These are phyloP conservation scores for Paraphoma sp. DNA, from an alignment of 2,329 filamentous ascomycete genomes.

Conservation along the genomic window DNA sequence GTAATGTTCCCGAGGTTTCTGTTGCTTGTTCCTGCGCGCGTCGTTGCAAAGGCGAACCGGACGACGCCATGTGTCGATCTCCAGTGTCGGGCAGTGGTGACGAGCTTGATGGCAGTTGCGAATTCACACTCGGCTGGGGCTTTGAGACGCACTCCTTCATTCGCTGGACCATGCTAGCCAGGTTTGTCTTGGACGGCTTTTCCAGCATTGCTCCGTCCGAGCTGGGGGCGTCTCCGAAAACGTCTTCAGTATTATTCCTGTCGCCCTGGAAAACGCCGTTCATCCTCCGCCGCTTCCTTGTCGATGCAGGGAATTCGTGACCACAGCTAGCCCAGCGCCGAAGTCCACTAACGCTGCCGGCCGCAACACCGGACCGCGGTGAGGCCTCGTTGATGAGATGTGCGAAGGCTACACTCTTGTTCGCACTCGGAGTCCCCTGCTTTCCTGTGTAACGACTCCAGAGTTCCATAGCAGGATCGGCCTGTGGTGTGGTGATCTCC, in stretches of 20 bases:
- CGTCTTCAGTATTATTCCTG: slow-evolving; percentile 31
- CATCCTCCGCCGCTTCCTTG: slow-evolving; percentile 50
- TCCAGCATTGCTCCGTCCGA: slow-evolving; percentile 38
- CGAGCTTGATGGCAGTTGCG: slow-evolving; percentile 53
- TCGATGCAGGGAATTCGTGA: slow-evolving; percentile 54
- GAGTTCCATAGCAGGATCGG: slow-evolving; percentile 55
- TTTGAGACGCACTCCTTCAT: slow-evolving; percentile 54
- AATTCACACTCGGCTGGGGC: slow-evolving; percentile 22
- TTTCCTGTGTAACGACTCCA: slow-evolving; percentile 55
- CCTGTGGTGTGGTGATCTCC: slow-evolving; percentile 51
- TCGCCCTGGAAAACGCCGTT: slow-evolving; percentile 41
- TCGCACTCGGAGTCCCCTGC: slow-evolving; percentile 44
- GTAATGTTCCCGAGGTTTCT: slow-evolving; percentile 12
- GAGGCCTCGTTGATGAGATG: slow-evolving; percentile 56
- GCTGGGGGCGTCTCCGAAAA: slow-evolving; percentile 38
- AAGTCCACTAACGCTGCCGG: slow-evolving; percentile 55
- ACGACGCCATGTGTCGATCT: slow-evolving; percentile 21
- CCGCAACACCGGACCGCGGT: slow-evolving; percentile 52
- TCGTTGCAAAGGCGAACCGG: slow-evolving; percentile 41
- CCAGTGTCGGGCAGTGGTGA: slow-evolving; percentile 51
- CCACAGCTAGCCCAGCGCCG: slow-evolving; percentile 60
- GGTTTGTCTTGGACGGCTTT: slow-evolving; percentile 33
- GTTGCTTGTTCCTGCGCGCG: slow-evolving; percentile 22
- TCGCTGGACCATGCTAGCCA: slow-evolving; percentile 48
- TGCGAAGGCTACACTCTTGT: slow-evolving; percentile 50